These are phyloP conservation scores for Rosa hybrid DNA, from an alignment of 331 rosid genomes.

Conservation along the genomic window DNA sequence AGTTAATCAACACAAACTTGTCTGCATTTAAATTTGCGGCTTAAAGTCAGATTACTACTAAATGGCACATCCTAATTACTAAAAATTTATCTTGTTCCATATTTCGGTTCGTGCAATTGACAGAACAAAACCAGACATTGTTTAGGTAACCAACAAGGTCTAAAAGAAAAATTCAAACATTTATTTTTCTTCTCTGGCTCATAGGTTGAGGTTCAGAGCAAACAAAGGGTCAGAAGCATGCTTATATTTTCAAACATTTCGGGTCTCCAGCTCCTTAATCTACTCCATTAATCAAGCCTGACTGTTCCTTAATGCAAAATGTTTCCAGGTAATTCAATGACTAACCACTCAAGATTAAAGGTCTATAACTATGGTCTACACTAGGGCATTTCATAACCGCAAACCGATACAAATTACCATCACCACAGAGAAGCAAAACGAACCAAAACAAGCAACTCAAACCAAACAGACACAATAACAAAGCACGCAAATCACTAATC, in stretches of 20 bases:
- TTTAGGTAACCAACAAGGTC: neutral
- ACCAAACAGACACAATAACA: neutral
- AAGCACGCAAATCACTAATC: neutral
- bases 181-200: conserved; percentile 1
- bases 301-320: neutral
- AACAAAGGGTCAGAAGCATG: neutral
- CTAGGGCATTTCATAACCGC: neutral
- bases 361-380: neutral
- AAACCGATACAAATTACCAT: neutral
- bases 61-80: conserved; percentile 18
- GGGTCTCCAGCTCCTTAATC: neutral
- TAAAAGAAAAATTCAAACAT: neutral
- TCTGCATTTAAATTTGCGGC: conserved; percentile 39
- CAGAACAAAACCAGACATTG: neutral
- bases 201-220: neutral
- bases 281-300: neutral
- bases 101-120: neutral
- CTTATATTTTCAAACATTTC: neutral
- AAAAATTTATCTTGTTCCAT: neutral
- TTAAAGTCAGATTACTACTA: conserved; percentile 26
- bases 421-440: neutral
- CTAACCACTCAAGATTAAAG: neutral
- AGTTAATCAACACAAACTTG: conserved; percentile 21
- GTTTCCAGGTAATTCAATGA: neutral
- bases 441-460: neutral